phyloP scores from a whole-genome alignment of 2,329 filamentous ascomycete genomes.

The Microascus cirrosus region DNA sequence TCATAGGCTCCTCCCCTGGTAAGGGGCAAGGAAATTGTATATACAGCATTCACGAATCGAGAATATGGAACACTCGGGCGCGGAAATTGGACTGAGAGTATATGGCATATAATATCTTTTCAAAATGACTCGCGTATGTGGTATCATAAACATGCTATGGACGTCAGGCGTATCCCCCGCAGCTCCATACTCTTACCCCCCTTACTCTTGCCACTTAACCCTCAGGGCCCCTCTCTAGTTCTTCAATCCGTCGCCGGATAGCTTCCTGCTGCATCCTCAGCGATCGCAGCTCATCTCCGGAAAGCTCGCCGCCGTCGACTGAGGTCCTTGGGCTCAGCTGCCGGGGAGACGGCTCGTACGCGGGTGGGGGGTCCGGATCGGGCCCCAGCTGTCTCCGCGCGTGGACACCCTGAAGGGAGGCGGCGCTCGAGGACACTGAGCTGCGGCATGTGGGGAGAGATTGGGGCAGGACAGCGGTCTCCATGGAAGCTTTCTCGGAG shows the following conservation, averaged over 20 bases:
- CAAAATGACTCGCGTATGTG: neutral
- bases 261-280: constrained; percentile 21
- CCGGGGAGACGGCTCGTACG: constrained; percentile 16
- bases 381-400: neutral
- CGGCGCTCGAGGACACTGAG: neutral
- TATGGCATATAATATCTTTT: neutral
- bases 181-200: neutral
- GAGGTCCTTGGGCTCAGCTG: constrained; percentile 9
- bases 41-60: neutral
- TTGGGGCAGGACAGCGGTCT: too few relatives aligned
- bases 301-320: constrained; percentile 9
- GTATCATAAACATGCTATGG: neutral
- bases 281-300: constrained; percentile 19
- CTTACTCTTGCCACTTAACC: neutral
- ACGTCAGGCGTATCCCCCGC: neutral
- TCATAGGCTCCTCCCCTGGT: constrained; percentile 8
- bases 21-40: constrained; percentile 5
- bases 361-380: constrained; percentile 17
- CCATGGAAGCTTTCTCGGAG: neutral
- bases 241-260: constrained; percentile 22
- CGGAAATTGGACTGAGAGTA: neutral
- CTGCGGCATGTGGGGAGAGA: neutral
- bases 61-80: too few relatives aligned
- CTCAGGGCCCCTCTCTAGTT: constrained; percentile 14
- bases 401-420: neutral